Base-by-base conservation (phyloP, 192 early-diverging fungal species). In the Umbelopsis ramanniana region DNA sequence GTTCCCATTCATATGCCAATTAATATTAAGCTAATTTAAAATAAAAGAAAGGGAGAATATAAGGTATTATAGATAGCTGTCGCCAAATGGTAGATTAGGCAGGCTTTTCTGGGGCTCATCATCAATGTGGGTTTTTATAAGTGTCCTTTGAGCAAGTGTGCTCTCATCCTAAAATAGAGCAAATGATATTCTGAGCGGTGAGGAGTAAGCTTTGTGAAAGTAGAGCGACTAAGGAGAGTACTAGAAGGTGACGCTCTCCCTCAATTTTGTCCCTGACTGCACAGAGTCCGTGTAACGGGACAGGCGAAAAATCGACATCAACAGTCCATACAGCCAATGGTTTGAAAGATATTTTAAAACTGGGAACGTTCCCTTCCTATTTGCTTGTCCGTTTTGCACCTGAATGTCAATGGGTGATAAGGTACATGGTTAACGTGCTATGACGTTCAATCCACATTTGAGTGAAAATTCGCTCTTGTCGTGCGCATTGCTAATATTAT, bases 91-190 rank as follows among this genome's bases (percentile, higher is more conserved):
- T 26, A 19, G 12, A n/a, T 37, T 29, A 43, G 40, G 40, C 40
- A 43, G 40, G 11, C 6, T 43, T 43, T 63, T 17, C 15, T n/a
- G 10, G 26, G 15, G 33, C 33, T n/a, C 19, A n/a, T n/a, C 2
- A 17, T 21, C n/a, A 19, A 17, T 6, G 7, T 6, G 48, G 57
- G 57, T 12, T 63, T 63, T 63, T 63, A 63, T 63, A 63, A 26
- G 26, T 63, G 26, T 63, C 57, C 19, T 29, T 6, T 17, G 1
- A 63, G 26, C 57, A 2, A 63, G 57, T 29, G 14, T 17, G 33
- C 57, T 29, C 26, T 29, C 33, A 63, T 63, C 57, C 57, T 63
- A 63, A 63, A 63, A 63, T 63, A 63, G 57, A 22, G 57, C 57
- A 63, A 63, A 63, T 63, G 57, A 63, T 63, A 37, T 35, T 35